A percentile compares a stretch with the other conserved stretches of the same genome.
These are phyloP conservation scores for Pseudocercospora vitis DNA, from an alignment of 2,329 filamentous ascomycete species.

Conservation along the genomic window DNA sequence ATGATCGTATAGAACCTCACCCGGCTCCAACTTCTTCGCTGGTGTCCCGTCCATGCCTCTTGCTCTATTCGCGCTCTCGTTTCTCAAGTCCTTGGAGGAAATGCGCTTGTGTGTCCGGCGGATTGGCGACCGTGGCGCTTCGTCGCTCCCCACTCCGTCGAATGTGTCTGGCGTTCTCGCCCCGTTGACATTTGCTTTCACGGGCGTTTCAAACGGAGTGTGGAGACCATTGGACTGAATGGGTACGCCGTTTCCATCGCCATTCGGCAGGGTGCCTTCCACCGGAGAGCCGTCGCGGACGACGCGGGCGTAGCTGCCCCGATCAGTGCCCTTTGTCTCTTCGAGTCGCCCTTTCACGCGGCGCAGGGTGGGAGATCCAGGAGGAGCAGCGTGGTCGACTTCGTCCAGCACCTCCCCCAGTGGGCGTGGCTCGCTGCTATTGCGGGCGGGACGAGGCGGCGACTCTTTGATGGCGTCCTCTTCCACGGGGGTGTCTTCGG, in stretches of 20 bases:
- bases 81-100: conserved; percentile 17
- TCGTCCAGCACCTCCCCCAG: conserved; percentile 40
- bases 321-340: conserved; percentile 23
- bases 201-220: conserved; percentile 7
- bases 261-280: conserved; percentile 23
- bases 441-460: conserved; percentile 32
- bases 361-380: conserved; percentile 35
- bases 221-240: conserved; percentile 13
- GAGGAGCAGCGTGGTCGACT: conserved; percentile 28
- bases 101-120: conserved; percentile 21
- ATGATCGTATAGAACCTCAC: conserved; percentile 46
- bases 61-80: conserved; percentile 23
- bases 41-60: conserved; percentile 17
- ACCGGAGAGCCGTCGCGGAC: conserved; percentile 26
- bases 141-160: conserved; percentile 34
- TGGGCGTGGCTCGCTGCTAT: conserved; percentile 35
- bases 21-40: conserved; percentile 21
- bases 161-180: conserved; percentile 27
- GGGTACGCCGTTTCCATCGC: conserved; percentile 23
- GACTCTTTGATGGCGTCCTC: conserved; percentile 40
- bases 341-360: conserved; percentile 34
- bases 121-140: conserved; percentile 32
- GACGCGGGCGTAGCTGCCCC: conserved; percentile 28
- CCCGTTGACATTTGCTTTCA: conserved; percentile 14
- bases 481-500: conserved; percentile 42